Percentiles rank a stretch among this genome's conserved stretches.
phyloP scores from a whole-genome alignment of 2,329 filamentous ascomycete species.

The Apiospora koreana region DNA sequence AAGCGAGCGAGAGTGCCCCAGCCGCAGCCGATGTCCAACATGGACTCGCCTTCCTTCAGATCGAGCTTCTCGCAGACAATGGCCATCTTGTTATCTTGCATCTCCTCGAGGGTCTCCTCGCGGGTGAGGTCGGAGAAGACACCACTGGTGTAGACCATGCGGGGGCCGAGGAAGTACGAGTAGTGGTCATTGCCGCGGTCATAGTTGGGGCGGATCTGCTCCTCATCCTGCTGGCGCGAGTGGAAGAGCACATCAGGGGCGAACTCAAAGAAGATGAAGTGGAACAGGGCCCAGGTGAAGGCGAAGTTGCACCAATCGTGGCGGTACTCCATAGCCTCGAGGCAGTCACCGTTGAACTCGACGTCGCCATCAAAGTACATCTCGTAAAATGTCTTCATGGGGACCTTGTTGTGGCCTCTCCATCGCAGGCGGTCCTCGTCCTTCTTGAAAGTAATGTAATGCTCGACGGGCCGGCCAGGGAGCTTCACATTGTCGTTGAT shows the following conservation, averaged over 20 bases:
- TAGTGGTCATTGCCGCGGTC: constrained; percentile 97
- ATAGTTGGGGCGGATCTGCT: constrained; percentile 94
- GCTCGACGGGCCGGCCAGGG: constrained; percentile 80
- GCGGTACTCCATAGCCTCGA: constrained; percentile 89
- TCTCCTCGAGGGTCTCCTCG: constrained; percentile 87
- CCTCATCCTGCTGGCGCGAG: constrained; percentile 89
- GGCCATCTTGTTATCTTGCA: constrained; percentile 95
- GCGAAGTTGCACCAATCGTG: constrained; percentile 97
- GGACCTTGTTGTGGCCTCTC: constrained; percentile 73
- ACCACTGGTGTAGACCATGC: constrained; percentile 96
- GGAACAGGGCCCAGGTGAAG: constrained; percentile 84
- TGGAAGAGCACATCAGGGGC: constrained; percentile 91
- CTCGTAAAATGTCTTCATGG: constrained; percentile 93
- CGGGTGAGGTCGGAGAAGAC: constrained; percentile 81
- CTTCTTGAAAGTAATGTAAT: constrained; percentile 80
- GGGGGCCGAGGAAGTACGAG: constrained; percentile 92
- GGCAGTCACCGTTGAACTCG: constrained; percentile 89
- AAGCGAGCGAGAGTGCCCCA: constrained; percentile 94
- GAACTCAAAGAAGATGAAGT: constrained; percentile 85
- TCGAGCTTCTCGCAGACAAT: constrained; percentile 93
- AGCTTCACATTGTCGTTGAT: constrained; percentile 86
- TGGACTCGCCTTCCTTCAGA: constrained; percentile 73
- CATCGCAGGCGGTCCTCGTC: constrained; percentile 60
- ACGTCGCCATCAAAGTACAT: constrained; percentile 97
- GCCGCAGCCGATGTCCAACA: constrained; percentile 93